Base-by-base conservation (phyloP, 768 basidiomycete species). In the Boletus barrowsii region DNA sequence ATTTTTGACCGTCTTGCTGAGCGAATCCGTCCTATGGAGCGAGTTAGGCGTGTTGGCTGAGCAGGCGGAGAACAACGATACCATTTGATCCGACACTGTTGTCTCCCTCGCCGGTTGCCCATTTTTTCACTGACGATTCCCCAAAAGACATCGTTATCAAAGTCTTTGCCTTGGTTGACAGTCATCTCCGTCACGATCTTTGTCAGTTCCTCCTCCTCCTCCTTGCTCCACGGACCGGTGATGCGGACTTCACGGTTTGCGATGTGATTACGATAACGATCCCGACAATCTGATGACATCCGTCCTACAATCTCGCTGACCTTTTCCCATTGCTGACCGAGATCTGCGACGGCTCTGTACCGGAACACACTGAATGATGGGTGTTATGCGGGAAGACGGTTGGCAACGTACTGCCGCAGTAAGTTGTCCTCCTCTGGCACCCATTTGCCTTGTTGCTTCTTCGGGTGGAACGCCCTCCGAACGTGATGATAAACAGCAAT, bases 81-180 rank as follows among this genome's bases (percentile, higher is more conserved):
- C 90, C 91, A 93, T 80, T 93, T 93, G 42, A 88, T 88, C 45
- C 91, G 79, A 73, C 91, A 93, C 67, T 93, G 91, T 62, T 91
- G 88, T 58, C 90, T 78, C 35, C 85, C 84, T 46, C 91, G 80
- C 45, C 70, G 86, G 22, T 83, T 82, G 37, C 84, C 87, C 91
- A 93, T 93, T 43, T 79, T 77, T 46, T 86, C 79, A 57, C 84
- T 85, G 37, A 93, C 88, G 49, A 78, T 77, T 15, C 83, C 82
- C 91, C 91, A 93, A 70, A 90, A 92, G 33, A 92, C 83, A 57
- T 93, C 90, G 49, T 82, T 84, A 51, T 90, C 89, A 49, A 83
- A 69, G 60, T 87, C 79, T 63, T 82, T 83, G n/a, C 88, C 88
- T 67, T 84, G 79, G 49, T 81, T 77, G 39, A 86, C 70, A 2